Percentiles rank a stretch among this genome's conserved stretches.
These are phyloP conservation scores for Nothopassalora personata DNA, from an alignment of 2,329 filamentous ascomycete genomes.

Conservation along the genomic window DNA sequence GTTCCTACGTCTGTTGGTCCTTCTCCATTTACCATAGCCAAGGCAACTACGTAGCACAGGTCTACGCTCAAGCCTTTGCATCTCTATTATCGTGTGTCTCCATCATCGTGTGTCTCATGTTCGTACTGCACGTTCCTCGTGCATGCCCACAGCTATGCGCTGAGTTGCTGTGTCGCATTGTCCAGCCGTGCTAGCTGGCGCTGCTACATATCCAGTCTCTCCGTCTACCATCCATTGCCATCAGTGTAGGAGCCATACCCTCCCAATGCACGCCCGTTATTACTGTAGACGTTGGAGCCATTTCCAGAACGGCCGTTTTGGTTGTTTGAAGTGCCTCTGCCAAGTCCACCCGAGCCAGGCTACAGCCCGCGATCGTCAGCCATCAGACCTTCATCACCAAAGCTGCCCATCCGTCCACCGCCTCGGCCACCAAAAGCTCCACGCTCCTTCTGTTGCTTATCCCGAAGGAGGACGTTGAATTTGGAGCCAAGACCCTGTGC, in stretches of 20 bases:
- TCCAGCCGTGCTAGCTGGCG: background rate
- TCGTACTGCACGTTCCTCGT: background rate
- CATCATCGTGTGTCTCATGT: background rate
- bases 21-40: background rate
- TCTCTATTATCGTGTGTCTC: background rate
- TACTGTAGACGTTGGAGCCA: background rate
- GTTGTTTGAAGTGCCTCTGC: background rate
- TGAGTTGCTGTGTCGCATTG: background rate
- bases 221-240: background rate
- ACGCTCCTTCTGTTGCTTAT: conserved; percentile 34
- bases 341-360: background rate
- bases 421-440: conserved; percentile 6
- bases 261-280: background rate
- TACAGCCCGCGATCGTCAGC: conserved; percentile 19
- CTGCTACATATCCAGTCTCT: background rate
- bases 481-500: conserved; percentile 73
- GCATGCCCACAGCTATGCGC: background rate
- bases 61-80: background rate
- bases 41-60: background rate
- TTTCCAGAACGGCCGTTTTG: background rate
- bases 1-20: too few relatives aligned
- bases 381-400: conserved; percentile 17
- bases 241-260: background rate
- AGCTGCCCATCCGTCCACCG: conserved; percentile 11
- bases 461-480: conserved; percentile 47